Base-by-base conservation (phyloP, 352 stramenopile genomes). In the Phytopythium delawarense region DNA sequence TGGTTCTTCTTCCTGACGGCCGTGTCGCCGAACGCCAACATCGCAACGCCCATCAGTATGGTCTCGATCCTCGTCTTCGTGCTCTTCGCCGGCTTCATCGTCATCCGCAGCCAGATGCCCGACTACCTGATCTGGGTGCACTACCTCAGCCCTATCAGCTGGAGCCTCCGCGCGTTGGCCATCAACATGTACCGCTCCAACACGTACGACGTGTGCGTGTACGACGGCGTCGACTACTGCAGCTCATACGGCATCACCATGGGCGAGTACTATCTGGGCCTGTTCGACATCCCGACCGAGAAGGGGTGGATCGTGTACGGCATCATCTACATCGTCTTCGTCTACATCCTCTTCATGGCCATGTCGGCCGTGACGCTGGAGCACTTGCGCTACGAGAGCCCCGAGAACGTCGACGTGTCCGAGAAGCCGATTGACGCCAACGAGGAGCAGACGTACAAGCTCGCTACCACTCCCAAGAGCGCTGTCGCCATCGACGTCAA, bases 71-170 rank as follows among this genome's bases (percentile, higher is more conserved):
- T 74, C 16, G 48, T 88, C 25, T 82, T 73, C 53, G 62, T 79
- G 50, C 64, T 89, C 7, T 87, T 87, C 35, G 67, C 62, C 21
- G 80, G 72, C 28, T 82, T 81, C 59, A 59, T 81, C 46, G 44
- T 79, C 21, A 69, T 65, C 25, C 65, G 69, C 32, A 65, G 63
- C 61, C 62, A 81, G 35, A 88, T 88, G 35, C 80, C 78, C 0
- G 50, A 64, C 52, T 74, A 73, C 57, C 75, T 78, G 28, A 72
- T 72, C n/a, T 91, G 81, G 81, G 15, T 81, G 1, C 84, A 88
- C 62, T 87, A 68, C 65, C 67, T 91, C 40, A 88, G 84, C 57
- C 81, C 81, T 0, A 68, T 87, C 50, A 64, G 63, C 13, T 89
- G 76, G 74, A 71, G 65, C 45, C 65, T 82, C n/a, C 70, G 70